A percentile compares a stretch with the other conserved stretches of the same genome.
Evolutionary conservation across 371 early-diverging fungal species (phyloP).

Genomic region (Mucor lusitanicus): DNA sequence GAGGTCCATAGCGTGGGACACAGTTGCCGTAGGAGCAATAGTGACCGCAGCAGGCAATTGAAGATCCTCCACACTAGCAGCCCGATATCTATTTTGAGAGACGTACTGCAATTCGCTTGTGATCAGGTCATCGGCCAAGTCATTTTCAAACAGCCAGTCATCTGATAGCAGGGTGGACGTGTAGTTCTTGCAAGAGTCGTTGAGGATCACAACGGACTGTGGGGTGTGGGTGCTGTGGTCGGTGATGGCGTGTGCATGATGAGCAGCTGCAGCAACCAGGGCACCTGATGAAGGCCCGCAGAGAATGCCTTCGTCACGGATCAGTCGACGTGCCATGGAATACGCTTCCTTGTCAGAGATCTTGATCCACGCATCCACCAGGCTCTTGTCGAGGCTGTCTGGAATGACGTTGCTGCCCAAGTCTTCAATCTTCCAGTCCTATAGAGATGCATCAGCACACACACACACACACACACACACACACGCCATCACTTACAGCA

Average conservation of each 20-base stretch:
- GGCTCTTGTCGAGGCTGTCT: slow-evolving; percentile 48
- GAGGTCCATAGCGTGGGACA: slow-evolving; percentile 69
- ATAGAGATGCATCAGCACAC: not conserved
- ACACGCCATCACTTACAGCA: not conserved
- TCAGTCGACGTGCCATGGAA: slow-evolving; percentile 69
- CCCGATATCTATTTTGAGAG: slow-evolving; percentile 71
- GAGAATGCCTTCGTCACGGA: slow-evolving; percentile 67
- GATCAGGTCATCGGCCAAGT: slow-evolving; percentile 68
- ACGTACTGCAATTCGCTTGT: slow-evolving; percentile 60
- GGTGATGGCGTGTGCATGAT: slow-evolving; percentile 40
- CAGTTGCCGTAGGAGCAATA: slow-evolving; percentile 56
- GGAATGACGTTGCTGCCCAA: slow-evolving; percentile 75
- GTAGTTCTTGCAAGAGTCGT: slow-evolving; percentile 75
- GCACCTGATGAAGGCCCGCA: slow-evolving; percentile 79
- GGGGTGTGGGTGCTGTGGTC: slow-evolving; percentile 28
- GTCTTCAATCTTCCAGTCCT: slow-evolving; percentile 78
- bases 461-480: too few species aligned
- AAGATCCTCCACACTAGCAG: slow-evolving; percentile 84
- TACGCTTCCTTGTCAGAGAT: slow-evolving; percentile 75
- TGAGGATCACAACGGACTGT: slow-evolving; percentile 60
- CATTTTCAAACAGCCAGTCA: slow-evolving; percentile 78
- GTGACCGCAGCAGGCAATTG: slow-evolving; percentile 84
- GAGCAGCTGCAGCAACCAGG: slow-evolving; percentile 67
- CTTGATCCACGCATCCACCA: slow-evolving; percentile 74
- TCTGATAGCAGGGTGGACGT: slow-evolving; percentile 69